Conservation (phyloP, 1,284 basidiomycete genomes). For the Apiotrichum domesticum region DNA sequence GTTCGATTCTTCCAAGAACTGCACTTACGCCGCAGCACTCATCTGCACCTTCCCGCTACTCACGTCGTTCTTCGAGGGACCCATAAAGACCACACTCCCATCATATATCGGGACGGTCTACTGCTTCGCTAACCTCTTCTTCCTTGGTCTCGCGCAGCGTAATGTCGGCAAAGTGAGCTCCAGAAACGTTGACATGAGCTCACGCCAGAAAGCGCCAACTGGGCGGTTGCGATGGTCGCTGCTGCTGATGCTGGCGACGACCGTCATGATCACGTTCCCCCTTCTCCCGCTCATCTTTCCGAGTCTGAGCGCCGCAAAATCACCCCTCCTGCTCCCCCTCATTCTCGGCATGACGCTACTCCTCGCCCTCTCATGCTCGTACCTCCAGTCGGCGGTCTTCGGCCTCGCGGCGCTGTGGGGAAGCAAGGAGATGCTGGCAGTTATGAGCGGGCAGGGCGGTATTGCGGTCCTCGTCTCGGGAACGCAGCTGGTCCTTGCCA, state of each 20-base stretch:
- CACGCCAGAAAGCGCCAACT: slow-evolving; percentile 30
- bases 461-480: slow-evolving; percentile 44
- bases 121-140: slow-evolving; percentile 44
- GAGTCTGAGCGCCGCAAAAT: slow-evolving; percentile 17
- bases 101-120: slow-evolving; percentile 39
- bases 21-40: slow-evolving; percentile 25
- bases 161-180: slow-evolving; percentile 31
- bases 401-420: slow-evolving; percentile 40
- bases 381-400: slow-evolving; percentile 43
- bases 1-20: too few relatives aligned
- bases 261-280: slow-evolving; percentile 35
- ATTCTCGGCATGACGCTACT: slow-evolving; percentile 32
- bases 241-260: slow-evolving; percentile 27
- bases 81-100: slow-evolving; percentile 29
- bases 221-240: slow-evolving; percentile 33
- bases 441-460: slow-evolving; percentile 47
- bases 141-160: slow-evolving; percentile 43
- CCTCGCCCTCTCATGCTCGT: slow-evolving; percentile 34
- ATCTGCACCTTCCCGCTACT: slow-evolving; percentile 44
- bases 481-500: slow-evolving; percentile 36
- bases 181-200: slow-evolving; percentile 34
- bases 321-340: slow-evolving; percentile 28
- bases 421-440: slow-evolving; percentile 36
- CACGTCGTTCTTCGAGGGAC: slow-evolving; percentile 31
- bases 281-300: slow-evolving; percentile 36